These are phyloP conservation scores for Chytriomyces sp. DNA, from an alignment of 192 early-diverging fungal species.

Conservation along the genomic window DNA sequence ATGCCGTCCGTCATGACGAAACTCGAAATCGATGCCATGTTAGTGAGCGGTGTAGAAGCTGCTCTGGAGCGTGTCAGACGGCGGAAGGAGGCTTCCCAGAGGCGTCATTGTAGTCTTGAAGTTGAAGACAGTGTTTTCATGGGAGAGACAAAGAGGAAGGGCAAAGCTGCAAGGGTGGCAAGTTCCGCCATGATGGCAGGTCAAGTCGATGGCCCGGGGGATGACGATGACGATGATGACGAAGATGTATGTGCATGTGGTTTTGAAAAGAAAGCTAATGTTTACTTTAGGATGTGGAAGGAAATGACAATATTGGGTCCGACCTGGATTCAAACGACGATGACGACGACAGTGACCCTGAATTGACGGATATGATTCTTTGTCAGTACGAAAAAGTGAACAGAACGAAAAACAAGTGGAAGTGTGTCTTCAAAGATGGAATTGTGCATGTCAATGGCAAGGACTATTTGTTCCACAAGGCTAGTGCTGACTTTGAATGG, in stretches of 20 bases:
- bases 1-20: too few species aligned
- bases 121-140: background rate
- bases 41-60: constrained; percentile 27
- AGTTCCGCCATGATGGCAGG: constrained; percentile 28
- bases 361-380: constrained; percentile 55
- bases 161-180: too few species aligned
- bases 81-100: background rate
- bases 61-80: constrained; percentile 31
- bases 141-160: constrained; percentile 8
- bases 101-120: too few species aligned
- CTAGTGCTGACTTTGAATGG: constrained; percentile 97
- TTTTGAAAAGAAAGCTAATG: background rate
- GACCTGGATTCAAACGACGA: constrained; percentile 26
- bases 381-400: constrained; percentile 69
- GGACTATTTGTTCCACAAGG: constrained; percentile 92
- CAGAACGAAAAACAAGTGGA: constrained; percentile 98
- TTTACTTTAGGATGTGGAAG: constrained; percentile 18
- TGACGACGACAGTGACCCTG: constrained; percentile 55
- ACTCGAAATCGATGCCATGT: constrained; percentile 15
- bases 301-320: background rate
- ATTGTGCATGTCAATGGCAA: constrained; percentile 93
- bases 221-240: constrained; percentile 54
- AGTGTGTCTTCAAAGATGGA: constrained; percentile 94
- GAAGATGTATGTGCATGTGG: constrained; percentile 29
- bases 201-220: constrained; percentile 45